These are phyloP conservation scores for Pleodorina starrii DNA, from an alignment of 139 green algal genomes.

Conservation along the genomic window DNA sequence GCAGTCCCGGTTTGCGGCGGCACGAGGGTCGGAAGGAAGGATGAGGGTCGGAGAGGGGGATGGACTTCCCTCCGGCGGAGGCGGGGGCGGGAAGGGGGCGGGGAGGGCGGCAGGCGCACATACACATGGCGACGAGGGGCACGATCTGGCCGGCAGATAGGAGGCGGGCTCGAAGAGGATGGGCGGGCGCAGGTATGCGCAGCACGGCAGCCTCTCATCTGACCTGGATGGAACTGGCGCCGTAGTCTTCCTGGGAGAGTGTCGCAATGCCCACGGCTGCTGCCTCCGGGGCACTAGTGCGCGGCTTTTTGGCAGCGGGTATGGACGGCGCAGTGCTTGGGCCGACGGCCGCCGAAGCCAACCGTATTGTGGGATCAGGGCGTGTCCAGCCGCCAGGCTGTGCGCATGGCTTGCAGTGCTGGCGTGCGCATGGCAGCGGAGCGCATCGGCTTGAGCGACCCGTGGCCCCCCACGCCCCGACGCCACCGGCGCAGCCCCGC, in stretches of 20 bases:
- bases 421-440: background rate
- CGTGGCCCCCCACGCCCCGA: background rate
- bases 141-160: too few relatives aligned
- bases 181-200: background rate
- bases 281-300: background rate
- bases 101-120: background rate
- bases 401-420: background rate
- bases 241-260: conserved; percentile 33
- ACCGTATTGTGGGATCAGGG: background rate
- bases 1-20: too few relatives aligned
- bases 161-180: background rate
- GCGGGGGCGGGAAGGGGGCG: background rate
- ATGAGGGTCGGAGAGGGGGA: too few relatives aligned
- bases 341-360: background rate
- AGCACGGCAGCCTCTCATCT: background rate
- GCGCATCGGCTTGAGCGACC: background rate
- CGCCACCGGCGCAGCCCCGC: background rate
- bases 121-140: too few relatives aligned
- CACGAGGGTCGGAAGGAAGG: too few relatives aligned
- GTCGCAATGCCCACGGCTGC: background rate
- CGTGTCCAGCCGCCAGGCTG: background rate
- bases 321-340: background rate
- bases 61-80: too few relatives aligned
- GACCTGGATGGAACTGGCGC: conserved; percentile 43
- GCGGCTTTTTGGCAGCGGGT: background rate